Percentiles rank a stretch among this genome's conserved stretches.
Conservation (phyloP, 805 yeast species). For the Kazachstania africana region DNA sequence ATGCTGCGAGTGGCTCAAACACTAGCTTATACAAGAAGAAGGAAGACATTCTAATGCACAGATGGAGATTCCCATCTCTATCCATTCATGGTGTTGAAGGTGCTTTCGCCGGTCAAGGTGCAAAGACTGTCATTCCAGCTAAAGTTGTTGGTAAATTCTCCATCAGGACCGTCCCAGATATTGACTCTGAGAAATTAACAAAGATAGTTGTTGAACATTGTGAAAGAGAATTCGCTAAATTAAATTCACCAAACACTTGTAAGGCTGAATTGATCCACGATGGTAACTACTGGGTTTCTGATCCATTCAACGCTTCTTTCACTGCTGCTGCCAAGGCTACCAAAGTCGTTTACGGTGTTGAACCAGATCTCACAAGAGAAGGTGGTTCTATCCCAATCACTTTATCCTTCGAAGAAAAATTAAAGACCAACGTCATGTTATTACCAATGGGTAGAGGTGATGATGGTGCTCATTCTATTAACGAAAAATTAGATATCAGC, state of each 20-base stretch:
- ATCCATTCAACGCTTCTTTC: constrained; percentile 86
- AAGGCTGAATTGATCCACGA: constrained; percentile 75
- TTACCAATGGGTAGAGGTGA: constrained; percentile 98
- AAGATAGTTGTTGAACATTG: constrained; percentile 64
- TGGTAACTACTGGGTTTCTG: constrained; percentile 93
- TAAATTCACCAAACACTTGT: constrained; percentile 68
- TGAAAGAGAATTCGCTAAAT: constrained; percentile 48
- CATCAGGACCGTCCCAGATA: constrained; percentile 94
- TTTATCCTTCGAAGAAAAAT: constrained; percentile 76
- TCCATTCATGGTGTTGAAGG: constrained; percentile 97
- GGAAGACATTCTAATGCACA: constrained; percentile 84
- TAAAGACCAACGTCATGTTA: constrained; percentile 75
- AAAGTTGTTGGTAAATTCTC: constrained; percentile 90
- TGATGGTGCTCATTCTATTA: constrained; percentile 97
- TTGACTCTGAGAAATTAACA: constrained; percentile 69
- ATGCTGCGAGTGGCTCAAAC: constrained; percentile 78
- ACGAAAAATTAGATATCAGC: constrained; percentile 80
- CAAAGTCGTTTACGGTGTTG: constrained; percentile 84
- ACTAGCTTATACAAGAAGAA: constrained; percentile 69
- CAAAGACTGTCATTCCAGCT: constrained; percentile 96
- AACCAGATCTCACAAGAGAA: constrained; percentile 95
- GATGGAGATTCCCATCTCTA: constrained; percentile 98
- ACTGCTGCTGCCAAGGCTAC: constrained; percentile 93
- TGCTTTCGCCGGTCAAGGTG: constrained; percentile 90
- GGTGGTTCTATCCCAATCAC: constrained; percentile 99